Conservation (phyloP, 768 basidiomycete species). For the Amanita rubescens region DNA sequence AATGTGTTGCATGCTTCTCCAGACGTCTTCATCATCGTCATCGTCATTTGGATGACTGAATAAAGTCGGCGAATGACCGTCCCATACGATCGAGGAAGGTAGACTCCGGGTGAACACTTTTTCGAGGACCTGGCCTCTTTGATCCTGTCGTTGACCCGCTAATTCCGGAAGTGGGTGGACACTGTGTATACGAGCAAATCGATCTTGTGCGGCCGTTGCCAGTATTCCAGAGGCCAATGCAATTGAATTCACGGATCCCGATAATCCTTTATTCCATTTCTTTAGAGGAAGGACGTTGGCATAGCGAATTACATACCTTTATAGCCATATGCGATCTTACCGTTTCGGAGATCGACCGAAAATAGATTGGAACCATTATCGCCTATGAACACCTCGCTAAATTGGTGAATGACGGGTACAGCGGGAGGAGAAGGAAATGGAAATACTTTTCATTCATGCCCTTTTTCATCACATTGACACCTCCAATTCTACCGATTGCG, state of each 20-base stretch:
- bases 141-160: conserved; percentile 42
- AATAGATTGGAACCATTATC: conserved; percentile 60
- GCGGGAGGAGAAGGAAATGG: neutral
- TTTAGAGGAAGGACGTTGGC: neutral
- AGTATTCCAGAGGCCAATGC: conserved; percentile 47
- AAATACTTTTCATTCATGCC: conserved; percentile 51
- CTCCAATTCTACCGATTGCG: conserved; percentile 50
- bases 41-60: conserved; percentile 14
- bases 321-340: conserved; percentile 56
- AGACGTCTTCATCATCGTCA: conserved; percentile 52
- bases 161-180: conserved; percentile 42
- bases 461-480: conserved; percentile 49
- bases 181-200: conserved; percentile 65
- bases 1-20: conserved; percentile 57
- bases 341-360: conserved; percentile 64
- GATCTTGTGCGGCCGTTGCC: conserved; percentile 60
- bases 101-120: conserved; percentile 56
- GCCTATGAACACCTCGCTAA: conserved; percentile 62
- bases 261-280: conserved; percentile 41
- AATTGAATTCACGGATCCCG: conserved; percentile 63
- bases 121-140: conserved; percentile 53
- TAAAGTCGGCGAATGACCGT: conserved; percentile 21
- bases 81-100: conserved; percentile 64
- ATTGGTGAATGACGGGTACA: conserved; percentile 5
- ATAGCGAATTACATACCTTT: conserved; percentile 37